phyloP scores from a whole-genome alignment of 768 basidiomycete genomes.

The Gymnopilus junonius region DNA sequence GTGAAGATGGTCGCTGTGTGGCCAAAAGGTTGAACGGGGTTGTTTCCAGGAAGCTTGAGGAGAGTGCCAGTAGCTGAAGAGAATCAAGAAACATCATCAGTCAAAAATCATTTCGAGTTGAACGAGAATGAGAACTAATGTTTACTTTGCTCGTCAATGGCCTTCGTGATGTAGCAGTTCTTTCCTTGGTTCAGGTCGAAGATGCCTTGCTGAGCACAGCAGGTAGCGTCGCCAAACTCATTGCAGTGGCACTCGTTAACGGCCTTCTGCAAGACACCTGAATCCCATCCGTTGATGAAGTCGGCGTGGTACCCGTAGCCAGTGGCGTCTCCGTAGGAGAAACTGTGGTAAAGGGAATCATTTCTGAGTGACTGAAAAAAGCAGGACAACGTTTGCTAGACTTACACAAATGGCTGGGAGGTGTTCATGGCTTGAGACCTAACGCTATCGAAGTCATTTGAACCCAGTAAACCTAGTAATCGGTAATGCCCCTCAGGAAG shows the following conservation, averaged over 20 bases:
- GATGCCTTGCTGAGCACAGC: constrained; percentile 49
- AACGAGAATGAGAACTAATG: neutral
- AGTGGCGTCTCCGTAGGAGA: constrained; percentile 61
- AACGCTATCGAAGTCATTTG: constrained; percentile 36
- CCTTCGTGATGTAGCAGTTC: constrained; percentile 48
- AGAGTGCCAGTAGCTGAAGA: constrained; percentile 49
- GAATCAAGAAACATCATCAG: constrained; percentile 1
- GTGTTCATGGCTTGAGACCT: constrained; percentile 50
- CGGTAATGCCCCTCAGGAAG: neutral
- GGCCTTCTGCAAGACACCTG: constrained; percentile 55
- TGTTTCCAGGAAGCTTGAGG: constrained; percentile 54
- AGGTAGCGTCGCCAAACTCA: constrained; percentile 46
- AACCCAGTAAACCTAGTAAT: constrained; percentile 49
- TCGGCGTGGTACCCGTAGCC: constrained; percentile 67
- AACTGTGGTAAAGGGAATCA: constrained; percentile 29
- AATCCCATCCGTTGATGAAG: constrained; percentile 67
- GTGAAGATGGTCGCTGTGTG: constrained; percentile 34
- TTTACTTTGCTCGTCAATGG: constrained; percentile 51
- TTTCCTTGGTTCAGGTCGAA: constrained; percentile 46
- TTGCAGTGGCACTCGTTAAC: constrained; percentile 58
- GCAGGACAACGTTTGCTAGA: neutral
- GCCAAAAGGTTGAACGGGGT: constrained; percentile 49
- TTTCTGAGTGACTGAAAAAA: neutral
- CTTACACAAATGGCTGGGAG: constrained; percentile 57
- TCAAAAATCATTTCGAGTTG: too few relatives aligned